Base-by-base conservation (phyloP, 2,329 filamentous ascomycete species). In the Cercospora sp. region DNA sequence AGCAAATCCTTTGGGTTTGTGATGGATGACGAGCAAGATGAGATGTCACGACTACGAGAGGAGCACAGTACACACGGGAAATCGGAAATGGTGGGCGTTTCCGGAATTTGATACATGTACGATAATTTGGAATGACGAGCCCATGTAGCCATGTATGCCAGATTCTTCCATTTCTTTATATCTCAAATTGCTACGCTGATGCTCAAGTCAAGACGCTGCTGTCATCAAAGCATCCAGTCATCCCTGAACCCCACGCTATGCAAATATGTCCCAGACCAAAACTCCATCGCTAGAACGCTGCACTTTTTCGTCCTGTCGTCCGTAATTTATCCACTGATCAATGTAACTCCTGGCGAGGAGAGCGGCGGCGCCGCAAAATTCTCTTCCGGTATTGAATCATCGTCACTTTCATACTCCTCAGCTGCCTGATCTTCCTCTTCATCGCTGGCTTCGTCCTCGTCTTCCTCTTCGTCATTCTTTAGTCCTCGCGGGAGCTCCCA, bases 401-500 rank as follows among this genome's bases (percentile, higher is more conserved):
- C 75, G 5, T 77, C 75, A 39, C 72, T 73, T 28, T 73, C 72
- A n/a, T 72, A 73, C 0, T 80, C 79, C 3, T 78, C 75, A 2
- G 78, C 79, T 1, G 76, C 76, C 4, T 83, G 82, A 3, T 83
- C 82, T 23, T 80, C 80, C 16, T 79, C 80, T 36, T 82, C 81
- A 3, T 51, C 45, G 23, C 33, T 53, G 3, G 31, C 58, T 26
- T 65, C 80, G 30, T 84, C 84, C 9, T 83, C 82, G 3, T 86
- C 85, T 5, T 83, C 81, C 16, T 85, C 84, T 53, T 85, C 85
- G 51, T 85, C 85, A 28, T 85, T 84, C 39, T 85, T 85, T 59
- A 79, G 86, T 82, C 13, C 92, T 0, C 89, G 88, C 39, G 96
- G 87, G 5, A 89, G 86, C 70, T 87, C 87, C 91, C 93, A 97